phyloP scores from a whole-genome alignment of 2,329 filamentous ascomycete species.

The Colletotrichum zoysiae region DNA sequence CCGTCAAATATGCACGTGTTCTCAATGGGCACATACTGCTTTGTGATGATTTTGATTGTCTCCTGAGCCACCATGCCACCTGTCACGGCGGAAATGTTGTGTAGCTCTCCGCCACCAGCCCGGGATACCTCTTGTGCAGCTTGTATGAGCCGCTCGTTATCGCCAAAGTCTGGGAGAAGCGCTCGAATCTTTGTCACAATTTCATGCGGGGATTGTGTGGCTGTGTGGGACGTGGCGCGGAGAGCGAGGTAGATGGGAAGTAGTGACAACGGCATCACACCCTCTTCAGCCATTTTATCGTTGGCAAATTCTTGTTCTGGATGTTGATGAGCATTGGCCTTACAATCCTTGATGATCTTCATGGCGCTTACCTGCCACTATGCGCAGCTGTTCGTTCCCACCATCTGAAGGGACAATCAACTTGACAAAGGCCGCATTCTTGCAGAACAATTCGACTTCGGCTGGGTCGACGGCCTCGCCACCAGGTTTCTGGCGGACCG shows the following conservation, averaged over 20 bases:
- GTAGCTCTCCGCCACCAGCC: conserved; percentile 85
- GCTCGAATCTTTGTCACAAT: conserved; percentile 63
- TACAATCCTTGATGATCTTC: neutral
- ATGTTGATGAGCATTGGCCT: conserved; percentile 21
- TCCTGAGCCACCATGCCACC: conserved; percentile 98
- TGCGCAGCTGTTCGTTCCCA: conserved; percentile 61
- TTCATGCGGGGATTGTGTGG: conserved; percentile 61
- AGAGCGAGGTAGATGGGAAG: conserved; percentile 78
- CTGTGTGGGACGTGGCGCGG: conserved; percentile 62
- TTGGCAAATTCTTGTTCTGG: conserved; percentile 67
- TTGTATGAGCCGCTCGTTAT: conserved; percentile 63
- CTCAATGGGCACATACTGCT: conserved; percentile 78
- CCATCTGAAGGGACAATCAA: conserved; percentile 73
- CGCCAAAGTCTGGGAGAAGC: conserved; percentile 60
- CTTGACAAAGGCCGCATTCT: conserved; percentile 93
- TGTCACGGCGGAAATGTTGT: conserved; percentile 89
- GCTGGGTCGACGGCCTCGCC: conserved; percentile 71
- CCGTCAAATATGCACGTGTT: conserved; percentile 80
- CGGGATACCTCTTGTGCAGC: conserved; percentile 78
- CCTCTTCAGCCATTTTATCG: conserved; percentile 64
- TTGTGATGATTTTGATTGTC: conserved; percentile 88
- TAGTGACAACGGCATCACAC: conserved; percentile 68
- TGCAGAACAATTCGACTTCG: conserved; percentile 93
- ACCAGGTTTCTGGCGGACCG: conserved; percentile 65
- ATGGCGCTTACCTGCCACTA: conserved; percentile 65